Evolutionary conservation across 441 rosid genomes (phyloP).

Genomic region (Aleurites moluccanus): DNA sequence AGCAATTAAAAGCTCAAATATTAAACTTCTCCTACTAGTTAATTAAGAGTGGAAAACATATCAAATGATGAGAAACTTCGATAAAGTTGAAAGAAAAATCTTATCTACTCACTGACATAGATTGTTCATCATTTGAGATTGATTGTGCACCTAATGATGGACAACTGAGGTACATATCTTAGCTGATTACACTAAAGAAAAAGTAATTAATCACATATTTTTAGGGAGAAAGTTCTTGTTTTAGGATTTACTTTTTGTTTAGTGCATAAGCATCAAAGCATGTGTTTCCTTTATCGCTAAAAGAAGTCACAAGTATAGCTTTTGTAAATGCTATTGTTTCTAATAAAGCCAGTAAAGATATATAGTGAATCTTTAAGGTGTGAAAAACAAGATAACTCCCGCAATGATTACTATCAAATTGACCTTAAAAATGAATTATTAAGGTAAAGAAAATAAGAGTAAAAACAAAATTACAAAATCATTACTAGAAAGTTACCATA

Average conservation of each 20-base stretch:
- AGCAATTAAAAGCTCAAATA: no score
- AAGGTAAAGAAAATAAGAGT: background rate
- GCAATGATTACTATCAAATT: background rate
- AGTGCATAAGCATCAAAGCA: background rate
- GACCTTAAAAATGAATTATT: background rate
- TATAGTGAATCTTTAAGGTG: background rate
- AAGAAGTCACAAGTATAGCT: background rate
- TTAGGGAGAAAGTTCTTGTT: no score
- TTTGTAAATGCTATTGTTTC: background rate
- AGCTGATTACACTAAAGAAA: background rate
- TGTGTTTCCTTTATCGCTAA: slow-evolving; percentile 4
- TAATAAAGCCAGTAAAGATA: background rate
- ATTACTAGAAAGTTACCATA: background rate
- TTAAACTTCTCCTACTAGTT: no score
- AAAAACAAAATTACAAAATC: no score
- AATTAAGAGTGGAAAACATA: no score
- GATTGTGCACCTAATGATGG: background rate
- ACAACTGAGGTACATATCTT: background rate
- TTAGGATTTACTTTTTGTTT: slow-evolving; percentile 13
- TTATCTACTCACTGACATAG: background rate
- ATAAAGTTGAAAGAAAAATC: no score
- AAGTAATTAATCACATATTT: background rate
- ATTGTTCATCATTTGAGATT: background rate
- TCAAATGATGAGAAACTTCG: no score
- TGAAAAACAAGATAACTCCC: background rate